Percentiles rank a stretch among this genome's conserved stretches.
Evolutionary conservation across 148 eudicot genomes (phyloP).

Genomic region (Polygonum maritimum): DNA sequence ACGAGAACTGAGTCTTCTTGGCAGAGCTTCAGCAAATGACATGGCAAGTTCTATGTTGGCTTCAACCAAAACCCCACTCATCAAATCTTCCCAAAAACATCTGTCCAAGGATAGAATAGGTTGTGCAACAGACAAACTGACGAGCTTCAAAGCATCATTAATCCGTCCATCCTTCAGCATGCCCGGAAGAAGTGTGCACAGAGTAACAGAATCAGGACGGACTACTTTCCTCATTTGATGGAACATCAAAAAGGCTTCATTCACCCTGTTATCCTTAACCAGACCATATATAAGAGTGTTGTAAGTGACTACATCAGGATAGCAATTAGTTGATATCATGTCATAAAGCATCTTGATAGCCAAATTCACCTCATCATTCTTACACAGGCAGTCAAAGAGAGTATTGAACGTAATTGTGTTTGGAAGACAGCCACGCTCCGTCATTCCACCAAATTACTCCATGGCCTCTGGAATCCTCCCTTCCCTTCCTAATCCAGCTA

Average conservation of each 20-base stretch:
- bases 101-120: slow-evolving; percentile 14
- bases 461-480: slow-evolving; percentile 65
- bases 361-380: slow-evolving; percentile 57
- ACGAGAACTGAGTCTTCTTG: slow-evolving; percentile 45
- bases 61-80: slow-evolving; percentile 56
- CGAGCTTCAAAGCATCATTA: slow-evolving; percentile 61
- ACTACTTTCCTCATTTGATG: slow-evolving; percentile 76
- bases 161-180: slow-evolving; percentile 49
- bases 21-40: slow-evolving; percentile 50
- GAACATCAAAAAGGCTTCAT: slow-evolving; percentile 72
- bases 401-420: slow-evolving; percentile 80
- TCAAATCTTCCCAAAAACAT: slow-evolving; percentile 60
- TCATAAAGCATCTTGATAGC: slow-evolving; percentile 55
- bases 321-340: slow-evolving; percentile 56
- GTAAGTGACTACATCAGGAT: slow-evolving; percentile 76
- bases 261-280: slow-evolving; percentile 41
- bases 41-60: slow-evolving; percentile 42
- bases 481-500: slow-evolving; percentile 78
- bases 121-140: slow-evolving; percentile 27
- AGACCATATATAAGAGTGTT: slow-evolving; percentile 77
- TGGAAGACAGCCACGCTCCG: slow-evolving; percentile 45
- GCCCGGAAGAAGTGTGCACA: slow-evolving; percentile 69
- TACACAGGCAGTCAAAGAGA: slow-evolving; percentile 79
- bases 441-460: slow-evolving; percentile 53
- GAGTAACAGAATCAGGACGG: slow-evolving; percentile 63